A percentile compares a stretch with the other conserved stretches of the same genome.
Evolutionary conservation across 805 yeast species (phyloP).

Genomic region (Ogataea neopini): DNA sequence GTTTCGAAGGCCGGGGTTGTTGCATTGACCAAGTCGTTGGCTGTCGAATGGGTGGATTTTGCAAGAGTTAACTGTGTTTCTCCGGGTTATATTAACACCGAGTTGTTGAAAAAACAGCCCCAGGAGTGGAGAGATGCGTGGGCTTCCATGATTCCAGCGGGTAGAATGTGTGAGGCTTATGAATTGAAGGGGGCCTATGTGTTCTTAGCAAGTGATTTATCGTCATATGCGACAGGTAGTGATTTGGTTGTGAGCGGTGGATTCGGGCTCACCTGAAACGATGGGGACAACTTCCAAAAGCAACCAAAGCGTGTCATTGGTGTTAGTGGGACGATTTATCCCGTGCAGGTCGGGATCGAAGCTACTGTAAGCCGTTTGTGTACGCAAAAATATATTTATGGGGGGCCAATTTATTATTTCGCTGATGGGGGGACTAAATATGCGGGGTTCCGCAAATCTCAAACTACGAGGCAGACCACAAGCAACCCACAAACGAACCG

Average conservation of each 20-base stretch:
- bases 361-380: no score
- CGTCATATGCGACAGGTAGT: conserved; percentile 46
- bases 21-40: conserved; percentile 43
- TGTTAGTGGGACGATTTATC: no score
- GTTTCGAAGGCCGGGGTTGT: conserved; percentile 47
- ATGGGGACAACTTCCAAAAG: not conserved
- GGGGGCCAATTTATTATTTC: no score
- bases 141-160: conserved; percentile 38
- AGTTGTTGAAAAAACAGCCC: conserved; percentile 31
- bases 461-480: no score
- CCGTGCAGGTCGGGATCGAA: no score
- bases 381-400: no score
- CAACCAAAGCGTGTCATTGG: not conserved
- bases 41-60: conserved; percentile 45
- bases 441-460: no score
- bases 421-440: no score
- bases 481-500: no score
- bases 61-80: conserved; percentile 48
- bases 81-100: conserved; percentile 50
- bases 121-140: conserved; percentile 24
- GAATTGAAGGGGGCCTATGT: conserved; percentile 52
- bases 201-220: conserved; percentile 50
- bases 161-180: conserved; percentile 45
- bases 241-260: conserved; percentile 50
- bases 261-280: conserved; percentile 25